A percentile compares a stretch with the other conserved stretches of the same genome.
Conservation (phyloP, 192 early-diverging fungal genomes). For the Dimargaris xerosporica region DNA sequence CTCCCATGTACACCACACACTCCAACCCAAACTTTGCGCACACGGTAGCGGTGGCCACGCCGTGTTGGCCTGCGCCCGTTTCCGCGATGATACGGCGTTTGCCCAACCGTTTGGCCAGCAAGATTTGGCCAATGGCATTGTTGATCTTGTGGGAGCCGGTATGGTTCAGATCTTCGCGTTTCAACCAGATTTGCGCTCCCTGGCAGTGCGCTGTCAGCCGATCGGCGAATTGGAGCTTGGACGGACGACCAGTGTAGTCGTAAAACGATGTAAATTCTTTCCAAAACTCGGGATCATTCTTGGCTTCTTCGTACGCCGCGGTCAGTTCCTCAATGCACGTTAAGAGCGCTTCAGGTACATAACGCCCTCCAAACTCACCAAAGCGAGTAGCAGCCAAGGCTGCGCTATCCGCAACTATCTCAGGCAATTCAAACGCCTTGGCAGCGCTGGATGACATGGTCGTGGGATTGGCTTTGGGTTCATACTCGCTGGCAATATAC, state of each 20-base stretch:
- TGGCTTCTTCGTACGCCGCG: slow-evolving; percentile 61
- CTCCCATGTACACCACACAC: slow-evolving; percentile 97
- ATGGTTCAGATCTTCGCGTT: slow-evolving; percentile 97
- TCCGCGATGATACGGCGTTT: slow-evolving; percentile 97
- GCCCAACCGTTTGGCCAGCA: slow-evolving; percentile 87
- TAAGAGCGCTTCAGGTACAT: slow-evolving; percentile 94
- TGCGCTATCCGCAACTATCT: slow-evolving; percentile 12
- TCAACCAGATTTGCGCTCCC: slow-evolving; percentile 92
- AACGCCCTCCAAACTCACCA: slow-evolving; percentile 93
- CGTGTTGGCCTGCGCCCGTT: slow-evolving; percentile 97
- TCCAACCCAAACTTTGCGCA: slow-evolving; percentile 97
- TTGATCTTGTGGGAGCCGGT: slow-evolving; percentile 99
- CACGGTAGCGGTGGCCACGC: slow-evolving; percentile 92
- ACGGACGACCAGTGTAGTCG: slow-evolving; percentile 83
- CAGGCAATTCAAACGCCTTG: not conserved
- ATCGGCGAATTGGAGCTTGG: slow-evolving; percentile 73
- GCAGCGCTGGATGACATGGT: slow-evolving; percentile 13
- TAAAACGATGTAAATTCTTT: slow-evolving; percentile 81
- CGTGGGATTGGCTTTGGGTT: slow-evolving; percentile 7
- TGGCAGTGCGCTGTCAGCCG: slow-evolving; percentile 58
- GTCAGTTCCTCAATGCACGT: slow-evolving; percentile 87
- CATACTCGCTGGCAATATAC: slow-evolving; percentile 31
- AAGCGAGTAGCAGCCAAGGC: slow-evolving; percentile 44
- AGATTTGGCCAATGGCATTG: slow-evolving; percentile 88
- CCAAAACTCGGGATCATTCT: slow-evolving; percentile 82